Base-by-base conservation (phyloP, 2,329 filamentous ascomycete species). In the Trichoderma oligosporum region DNA sequence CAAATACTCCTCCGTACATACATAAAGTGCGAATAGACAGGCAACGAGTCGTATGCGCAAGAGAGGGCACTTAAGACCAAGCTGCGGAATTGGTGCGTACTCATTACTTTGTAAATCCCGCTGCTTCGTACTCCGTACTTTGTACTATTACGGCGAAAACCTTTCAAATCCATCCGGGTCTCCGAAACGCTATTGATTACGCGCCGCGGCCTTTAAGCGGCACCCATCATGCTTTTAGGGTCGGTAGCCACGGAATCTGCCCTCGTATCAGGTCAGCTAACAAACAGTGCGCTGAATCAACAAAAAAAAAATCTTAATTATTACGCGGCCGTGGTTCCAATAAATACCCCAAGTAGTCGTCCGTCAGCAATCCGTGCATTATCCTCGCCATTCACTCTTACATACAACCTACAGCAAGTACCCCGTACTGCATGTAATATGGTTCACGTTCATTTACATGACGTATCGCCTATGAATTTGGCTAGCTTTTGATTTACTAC, bases 271-370 rank as follows among this genome's bases (percentile, higher is more conserved):
- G 25, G 45, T 39, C 36, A 48, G 44, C 45, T 33, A 41, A 47
- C 33, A 20, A 41, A 47, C 33, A 20, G 44, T 51, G 54, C 27
- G 38, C 54, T 49, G 54, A 42, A 36, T 29, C 54, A 22, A 25
- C n/a, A n/a, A n/a, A n/a, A n/a, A n/a, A n/a, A n/a, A n/a, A n/a
- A n/a, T n/a, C n/a, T n/a, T 12, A n/a, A 31, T 36, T 41, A 24
- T 35, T 56, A 57, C 61, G 61, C 57, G 61, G 20, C 31, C 14
- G 35, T 49, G n/a, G 24, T 36, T 55, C 61, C 29, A 51, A 54
- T 60, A 60, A 56, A 56, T 56, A 48, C 44, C 53, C 33, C 24
- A 41, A 27, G 31, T 7, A 6, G 27, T 36, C 53, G 25, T 38
- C 11, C 27, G 35, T 55, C 41, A 42, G 38, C 49, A 55, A 38